phyloP scores from a whole-genome alignment of 495 filamentous ascomycete species.

The Trichoderma asperelloides region DNA sequence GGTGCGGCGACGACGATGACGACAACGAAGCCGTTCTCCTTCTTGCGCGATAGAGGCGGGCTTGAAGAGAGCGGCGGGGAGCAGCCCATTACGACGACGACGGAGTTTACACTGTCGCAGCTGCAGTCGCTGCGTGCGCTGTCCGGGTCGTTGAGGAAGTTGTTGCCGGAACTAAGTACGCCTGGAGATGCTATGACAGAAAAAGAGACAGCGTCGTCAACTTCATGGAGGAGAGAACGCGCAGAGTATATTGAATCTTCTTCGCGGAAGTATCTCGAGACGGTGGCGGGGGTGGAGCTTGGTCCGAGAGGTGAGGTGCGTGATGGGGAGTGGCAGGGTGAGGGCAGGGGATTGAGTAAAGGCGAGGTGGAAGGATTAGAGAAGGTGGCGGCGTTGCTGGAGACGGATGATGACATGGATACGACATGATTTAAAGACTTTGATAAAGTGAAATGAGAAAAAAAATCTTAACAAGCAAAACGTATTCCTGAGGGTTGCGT shows the following conservation, averaged over 20 bases:
- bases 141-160: constrained; percentile 51
- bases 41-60: constrained; percentile 36
- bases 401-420: constrained; percentile 13
- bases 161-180: constrained; percentile 44
- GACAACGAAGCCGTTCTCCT: constrained; percentile 34
- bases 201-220: constrained; percentile 20
- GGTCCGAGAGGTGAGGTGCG: constrained; percentile 46
- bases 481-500: neutral
- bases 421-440: neutral
- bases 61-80: constrained; percentile 32
- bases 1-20: neutral
- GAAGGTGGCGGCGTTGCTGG: constrained; percentile 33
- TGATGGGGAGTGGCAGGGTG: constrained; percentile 47
- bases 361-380: constrained; percentile 48
- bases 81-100: constrained; percentile 59
- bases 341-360: constrained; percentile 27
- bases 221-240: constrained; percentile 47
- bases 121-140: constrained; percentile 65
- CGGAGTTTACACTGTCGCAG: constrained; percentile 73
- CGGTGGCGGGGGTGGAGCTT: constrained; percentile 45
- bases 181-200: constrained; percentile 13
- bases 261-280: constrained; percentile 47
- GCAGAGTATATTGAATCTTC: constrained; percentile 70
- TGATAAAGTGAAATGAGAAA: neutral
- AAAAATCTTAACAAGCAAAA: neutral